Evolutionary conservation across 148 eudicot genomes (phyloP), one percentile per base, ranked within the genome.

Genomic region (Gaultheria prostrata): DNA sequence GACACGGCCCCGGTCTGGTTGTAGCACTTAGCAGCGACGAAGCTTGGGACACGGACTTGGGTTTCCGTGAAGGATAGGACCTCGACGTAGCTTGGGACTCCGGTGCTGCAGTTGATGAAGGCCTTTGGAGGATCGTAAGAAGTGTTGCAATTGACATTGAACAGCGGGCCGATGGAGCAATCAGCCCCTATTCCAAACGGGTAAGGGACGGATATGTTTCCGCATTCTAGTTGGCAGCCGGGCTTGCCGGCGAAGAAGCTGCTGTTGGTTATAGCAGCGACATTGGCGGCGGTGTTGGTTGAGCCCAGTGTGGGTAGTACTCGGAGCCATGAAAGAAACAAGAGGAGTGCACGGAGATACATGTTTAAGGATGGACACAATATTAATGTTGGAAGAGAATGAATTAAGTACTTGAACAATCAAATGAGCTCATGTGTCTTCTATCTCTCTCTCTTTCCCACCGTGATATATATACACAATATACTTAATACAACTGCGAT

Each of bases 171-270:
- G 0, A 86, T n/a, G 4, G 93, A 88, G 75, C 93, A 91, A 1
- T 89, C 91, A 20, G 0, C 3, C 10, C 28, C 67, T 1, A 91
- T 57, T 43, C 91, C 91, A 46, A 91, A 91, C 1, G 93, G 93
- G 79, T 88, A 89, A 6, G 91, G 88, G 72, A 91, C 45, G 10
- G 85, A 65, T 13, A 88, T 57, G 82, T 80, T 83, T 18, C 89
- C 89, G 45, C 87, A 88, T 35, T 56, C 30, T 39, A 0, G 18
- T 30, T 35, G 78, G 79, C 87, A 85, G 6, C 86, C 87, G 0
- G 89, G 83, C 39, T 80, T 85, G 56, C 84, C 7, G 0, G 45
- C 39, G 57, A 14, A 56, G 49, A 33, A 14, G n/a, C 20, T 21
- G 81, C 12, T 8, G 4, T 78, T 26, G 20, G 7, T 28, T 15